phyloP scores from a whole-genome alignment of 495 filamentous ascomycete genomes.

The Bathelium albidoporum region DNA sequence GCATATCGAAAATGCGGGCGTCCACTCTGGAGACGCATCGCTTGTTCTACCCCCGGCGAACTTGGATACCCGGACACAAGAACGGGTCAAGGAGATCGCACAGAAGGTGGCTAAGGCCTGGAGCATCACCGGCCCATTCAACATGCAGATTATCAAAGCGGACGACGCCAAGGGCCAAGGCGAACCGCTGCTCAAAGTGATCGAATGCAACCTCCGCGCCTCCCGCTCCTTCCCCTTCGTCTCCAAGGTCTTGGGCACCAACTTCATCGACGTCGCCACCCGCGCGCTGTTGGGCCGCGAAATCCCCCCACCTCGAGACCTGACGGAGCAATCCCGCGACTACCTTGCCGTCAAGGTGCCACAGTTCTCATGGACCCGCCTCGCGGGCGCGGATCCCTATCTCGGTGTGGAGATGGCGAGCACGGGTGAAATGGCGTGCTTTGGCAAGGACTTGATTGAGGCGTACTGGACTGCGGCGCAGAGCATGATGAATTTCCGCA shows the following conservation, averaged over 20 bases:
- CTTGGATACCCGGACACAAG: conserved; percentile 65
- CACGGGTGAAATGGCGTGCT: conserved; percentile 97
- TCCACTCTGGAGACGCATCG: conserved; percentile 89
- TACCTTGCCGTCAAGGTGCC: conserved; percentile 96
- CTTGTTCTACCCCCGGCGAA: conserved; percentile 81
- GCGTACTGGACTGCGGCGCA: conserved; percentile 96
- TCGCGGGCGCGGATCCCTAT: conserved; percentile 97
- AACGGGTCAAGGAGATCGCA: conserved; percentile 85
- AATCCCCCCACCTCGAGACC: conserved; percentile 75
- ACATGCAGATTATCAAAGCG: conserved; percentile 99
- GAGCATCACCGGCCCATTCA: conserved; percentile 95
- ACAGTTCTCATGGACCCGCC: conserved; percentile 96
- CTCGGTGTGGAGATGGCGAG: conserved; percentile 95
- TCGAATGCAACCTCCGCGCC: conserved; percentile 96
- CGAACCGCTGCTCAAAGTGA: conserved; percentile 77
- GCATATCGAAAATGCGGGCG: conserved; percentile 92
- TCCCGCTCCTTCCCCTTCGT: conserved; percentile 97
- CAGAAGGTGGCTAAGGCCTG: conserved; percentile 94
- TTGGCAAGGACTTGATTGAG: conserved; percentile 89
- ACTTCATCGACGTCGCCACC: conserved; percentile 96
- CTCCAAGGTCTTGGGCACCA: conserved; percentile 89
- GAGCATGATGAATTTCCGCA: conserved; percentile 97
- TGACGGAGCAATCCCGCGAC: conserved; percentile 79
- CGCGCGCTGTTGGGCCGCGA: conserved; percentile 81
- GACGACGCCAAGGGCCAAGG: conserved; percentile 55